Percentiles rank a stretch among this genome's conserved stretches.
Evolutionary conservation across 306 rosid species (phyloP).

Genomic region (Gastrolobium villosum): DNA sequence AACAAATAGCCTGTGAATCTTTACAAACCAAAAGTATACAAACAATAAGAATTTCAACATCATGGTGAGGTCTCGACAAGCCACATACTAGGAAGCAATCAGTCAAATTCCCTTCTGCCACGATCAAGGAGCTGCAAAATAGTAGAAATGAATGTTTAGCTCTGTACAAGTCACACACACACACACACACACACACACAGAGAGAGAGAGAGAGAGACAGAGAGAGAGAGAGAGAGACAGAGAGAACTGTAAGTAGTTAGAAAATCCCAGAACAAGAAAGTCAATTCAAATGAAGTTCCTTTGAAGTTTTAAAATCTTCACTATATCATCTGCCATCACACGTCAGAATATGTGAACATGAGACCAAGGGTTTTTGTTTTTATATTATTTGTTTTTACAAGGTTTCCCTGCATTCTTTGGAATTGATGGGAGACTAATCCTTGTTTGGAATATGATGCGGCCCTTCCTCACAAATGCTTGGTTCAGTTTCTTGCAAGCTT

Average conservation of each 20-base stretch:
- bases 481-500: not conserved
- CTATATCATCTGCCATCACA: not conserved
- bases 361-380: not conserved
- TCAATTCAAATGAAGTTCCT: not conserved
- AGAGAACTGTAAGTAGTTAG: not conserved
- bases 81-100: not conserved
- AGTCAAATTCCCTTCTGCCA: constrained; percentile 2
- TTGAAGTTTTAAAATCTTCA: not conserved
- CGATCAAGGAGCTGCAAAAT: constrained; percentile 54
- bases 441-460: not conserved
- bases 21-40: not conserved
- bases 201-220: too few species aligned
- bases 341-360: constrained; percentile 9
- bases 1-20: not conserved
- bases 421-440: not conserved
- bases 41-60: not conserved
- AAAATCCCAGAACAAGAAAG: not conserved
- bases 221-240: too few species aligned
- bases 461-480: not conserved
- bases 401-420: not conserved
- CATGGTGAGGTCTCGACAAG: not conserved
- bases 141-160: constrained; percentile 21
- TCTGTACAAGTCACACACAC: constrained; percentile 13
- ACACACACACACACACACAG: too few species aligned
- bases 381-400: not conserved